phyloP scores from a whole-genome alignment of 768 basidiomycete genomes.

The Russula sp. region DNA sequence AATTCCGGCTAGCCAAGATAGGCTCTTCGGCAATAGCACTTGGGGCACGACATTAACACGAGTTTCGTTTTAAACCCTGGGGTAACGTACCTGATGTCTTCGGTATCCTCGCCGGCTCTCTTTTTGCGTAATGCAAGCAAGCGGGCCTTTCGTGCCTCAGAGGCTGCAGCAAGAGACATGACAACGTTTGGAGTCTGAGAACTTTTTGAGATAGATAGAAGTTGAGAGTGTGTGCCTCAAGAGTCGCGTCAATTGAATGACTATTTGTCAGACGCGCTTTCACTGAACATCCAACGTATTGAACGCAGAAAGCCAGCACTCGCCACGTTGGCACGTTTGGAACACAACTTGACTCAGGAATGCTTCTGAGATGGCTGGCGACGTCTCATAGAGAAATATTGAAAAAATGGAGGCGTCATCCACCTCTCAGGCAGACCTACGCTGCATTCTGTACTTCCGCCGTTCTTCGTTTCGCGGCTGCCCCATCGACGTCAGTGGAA shows the following conservation, averaged over 20 bases:
- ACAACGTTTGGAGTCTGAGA: conserved; percentile 16
- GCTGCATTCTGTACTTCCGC: conserved; percentile 19
- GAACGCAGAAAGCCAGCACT: background rate
- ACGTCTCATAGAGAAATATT: conserved; percentile 35
- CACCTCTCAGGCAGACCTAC: background rate
- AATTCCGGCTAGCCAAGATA: conserved; percentile 72
- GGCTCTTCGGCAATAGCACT: conserved; percentile 39
- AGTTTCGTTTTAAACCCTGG: background rate
- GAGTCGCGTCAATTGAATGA: background rate
- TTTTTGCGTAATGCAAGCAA: conserved; percentile 71
- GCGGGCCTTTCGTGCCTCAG: conserved; percentile 79
- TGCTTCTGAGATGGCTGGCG: conserved; percentile 38
- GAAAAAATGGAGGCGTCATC: conserved; percentile 20
- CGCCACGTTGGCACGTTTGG: background rate
- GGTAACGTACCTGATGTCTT: conserved; percentile 45
- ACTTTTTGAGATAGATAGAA: background rate
- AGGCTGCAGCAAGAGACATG: conserved; percentile 72
- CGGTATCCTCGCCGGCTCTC: conserved; percentile 56
- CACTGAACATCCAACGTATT: background rate
- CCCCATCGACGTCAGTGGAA: conserved; percentile 32
- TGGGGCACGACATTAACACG: conserved; percentile 1
- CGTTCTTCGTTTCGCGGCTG: background rate
- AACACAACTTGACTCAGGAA: conserved; percentile 19
- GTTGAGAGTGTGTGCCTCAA: background rate
- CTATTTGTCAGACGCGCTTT: conserved; percentile 26